These are phyloP conservation scores for Hypsizygus marmoreus DNA, from an alignment of 768 basidiomycete species.

Conservation along the genomic window DNA sequence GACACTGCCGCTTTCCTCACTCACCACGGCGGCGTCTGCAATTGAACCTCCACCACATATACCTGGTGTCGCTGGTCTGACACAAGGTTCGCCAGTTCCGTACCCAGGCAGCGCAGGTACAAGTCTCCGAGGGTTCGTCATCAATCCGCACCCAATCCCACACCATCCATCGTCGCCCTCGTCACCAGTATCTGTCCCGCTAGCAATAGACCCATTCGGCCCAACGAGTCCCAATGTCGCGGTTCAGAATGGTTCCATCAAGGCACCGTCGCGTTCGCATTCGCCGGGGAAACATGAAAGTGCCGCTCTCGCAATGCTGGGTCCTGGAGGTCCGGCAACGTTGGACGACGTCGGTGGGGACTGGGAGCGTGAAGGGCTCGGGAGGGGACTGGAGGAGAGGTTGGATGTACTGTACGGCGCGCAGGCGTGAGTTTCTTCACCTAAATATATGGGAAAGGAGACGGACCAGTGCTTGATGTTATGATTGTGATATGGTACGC, in stretches of 20 bases:
- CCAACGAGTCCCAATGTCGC: no score
- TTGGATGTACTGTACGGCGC: slow-evolving; percentile 50
- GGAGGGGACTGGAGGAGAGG: slow-evolving; percentile 80
- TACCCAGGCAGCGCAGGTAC: slow-evolving; percentile 24
- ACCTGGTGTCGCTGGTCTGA: slow-evolving; percentile 53
- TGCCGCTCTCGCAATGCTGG: background rate
- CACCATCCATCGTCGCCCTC: no score
- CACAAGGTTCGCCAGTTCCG: slow-evolving; percentile 11
- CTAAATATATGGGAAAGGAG: no score
- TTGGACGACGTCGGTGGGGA: slow-evolving; percentile 76
- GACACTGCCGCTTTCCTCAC: slow-evolving; percentile 68
- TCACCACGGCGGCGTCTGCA: slow-evolving; percentile 63
- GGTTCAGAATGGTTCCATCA: no score
- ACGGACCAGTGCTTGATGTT: no score
- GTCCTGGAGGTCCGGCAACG: background rate
- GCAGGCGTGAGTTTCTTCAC: no score
- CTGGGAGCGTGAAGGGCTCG: slow-evolving; percentile 86
- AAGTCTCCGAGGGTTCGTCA: slow-evolving; percentile 25
- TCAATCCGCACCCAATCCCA: no score
- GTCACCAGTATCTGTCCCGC: no score
- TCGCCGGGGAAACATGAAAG: background rate
- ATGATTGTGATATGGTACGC: no score
- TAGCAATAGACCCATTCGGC: no score
- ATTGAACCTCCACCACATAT: slow-evolving; percentile 76
- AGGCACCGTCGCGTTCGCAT: background rate